A percentile compares a stretch with the other conserved stretches of the same genome.
phyloP scores from a whole-genome alignment of 2,329 filamentous ascomycete genomes.

The Xylariomycetidae sp. region DNA sequence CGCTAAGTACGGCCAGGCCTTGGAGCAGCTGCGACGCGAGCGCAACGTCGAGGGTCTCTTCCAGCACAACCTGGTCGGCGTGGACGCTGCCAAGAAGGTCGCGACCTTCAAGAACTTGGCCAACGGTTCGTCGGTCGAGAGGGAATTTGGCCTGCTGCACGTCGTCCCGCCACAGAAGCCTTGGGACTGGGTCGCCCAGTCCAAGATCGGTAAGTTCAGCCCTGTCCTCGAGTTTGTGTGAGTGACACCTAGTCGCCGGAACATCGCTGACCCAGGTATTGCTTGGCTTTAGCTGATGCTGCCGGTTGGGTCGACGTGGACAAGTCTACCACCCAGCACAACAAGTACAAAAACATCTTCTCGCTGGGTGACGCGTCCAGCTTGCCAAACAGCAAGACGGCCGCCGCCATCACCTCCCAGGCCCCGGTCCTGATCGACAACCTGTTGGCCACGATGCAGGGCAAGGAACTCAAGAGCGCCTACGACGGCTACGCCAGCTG shows the following conservation, averaged over 20 bases:
- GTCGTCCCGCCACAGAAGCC: slow-evolving; percentile 30
- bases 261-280: too few species aligned
- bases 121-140: slow-evolving; percentile 25
- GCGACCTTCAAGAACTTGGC: slow-evolving; percentile 30
- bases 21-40: slow-evolving; percentile 28
- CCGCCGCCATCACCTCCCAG: slow-evolving; percentile 38
- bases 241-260: too few species aligned
- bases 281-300: slow-evolving; percentile 39
- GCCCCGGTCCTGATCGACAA: slow-evolving; percentile 38
- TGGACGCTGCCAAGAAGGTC: slow-evolving; percentile 29
- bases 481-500: slow-evolving; percentile 42
- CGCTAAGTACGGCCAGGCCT: slow-evolving; percentile 30
- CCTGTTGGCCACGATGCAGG: slow-evolving; percentile 29
- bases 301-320: slow-evolving; percentile 29
- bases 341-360: slow-evolving; percentile 33
- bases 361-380: slow-evolving; percentile 34
- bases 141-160: slow-evolving; percentile 30
- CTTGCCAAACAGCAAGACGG: slow-evolving; percentile 37
- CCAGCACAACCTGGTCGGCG: slow-evolving; percentile 31
- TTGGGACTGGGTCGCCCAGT: slow-evolving; percentile 27
- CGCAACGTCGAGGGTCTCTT: slow-evolving; percentile 32
- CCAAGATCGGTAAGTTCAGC: slow-evolving; percentile 32
- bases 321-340: slow-evolving; percentile 28
- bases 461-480: slow-evolving; percentile 24
- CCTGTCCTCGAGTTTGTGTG: too few species aligned